Conservation (phyloP, 768 basidiomycete genomes). For the Rhodosporidiobolus sp. region DNA sequence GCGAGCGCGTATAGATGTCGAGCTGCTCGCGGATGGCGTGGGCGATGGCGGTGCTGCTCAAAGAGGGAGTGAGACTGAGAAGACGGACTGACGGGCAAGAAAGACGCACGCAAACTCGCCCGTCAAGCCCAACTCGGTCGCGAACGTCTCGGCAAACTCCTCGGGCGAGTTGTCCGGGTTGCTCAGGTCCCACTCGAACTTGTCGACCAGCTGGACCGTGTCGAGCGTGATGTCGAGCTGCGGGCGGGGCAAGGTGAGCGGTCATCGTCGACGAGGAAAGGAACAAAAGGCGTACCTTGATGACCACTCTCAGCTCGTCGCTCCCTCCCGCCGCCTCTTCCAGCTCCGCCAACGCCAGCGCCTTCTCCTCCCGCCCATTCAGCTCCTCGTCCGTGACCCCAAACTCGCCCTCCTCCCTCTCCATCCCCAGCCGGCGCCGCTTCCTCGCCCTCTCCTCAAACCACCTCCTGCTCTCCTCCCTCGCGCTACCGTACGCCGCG, state of each 20-base stretch:
- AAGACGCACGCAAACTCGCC: slow-evolving; percentile 83
- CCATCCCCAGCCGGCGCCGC: slow-evolving; percentile 47
- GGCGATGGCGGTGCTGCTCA: slow-evolving; percentile 80
- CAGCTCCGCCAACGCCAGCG: slow-evolving; percentile 54
- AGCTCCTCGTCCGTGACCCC: slow-evolving; percentile 50
- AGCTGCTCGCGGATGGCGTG: slow-evolving; percentile 96
- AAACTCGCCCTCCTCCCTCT: slow-evolving; percentile 1
- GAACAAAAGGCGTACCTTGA: slow-evolving; percentile 71
- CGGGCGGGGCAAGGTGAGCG: slow-evolving; percentile 1
- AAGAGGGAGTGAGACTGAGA: background rate
- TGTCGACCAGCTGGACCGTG: slow-evolving; percentile 86
- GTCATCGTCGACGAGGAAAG: background rate
- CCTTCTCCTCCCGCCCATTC: slow-evolving; percentile 57
- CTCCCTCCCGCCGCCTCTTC: background rate
- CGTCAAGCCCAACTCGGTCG: slow-evolving; percentile 77
- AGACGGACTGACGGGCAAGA: background rate
- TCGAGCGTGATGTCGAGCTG: slow-evolving; percentile 95
- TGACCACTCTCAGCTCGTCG: slow-evolving; percentile 85
- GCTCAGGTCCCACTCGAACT: slow-evolving; percentile 96
- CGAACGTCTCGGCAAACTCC: slow-evolving; percentile 82
- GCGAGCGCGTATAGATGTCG: slow-evolving; percentile 82
- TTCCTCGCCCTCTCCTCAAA: slow-evolving; percentile 45
- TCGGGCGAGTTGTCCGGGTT: slow-evolving; percentile 78
- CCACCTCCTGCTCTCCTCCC: slow-evolving; percentile 40
- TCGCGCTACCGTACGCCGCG: slow-evolving; percentile 38